Conservation (phyloP, 192 early-diverging fungal species). For the Coemansia sp. region DNA sequence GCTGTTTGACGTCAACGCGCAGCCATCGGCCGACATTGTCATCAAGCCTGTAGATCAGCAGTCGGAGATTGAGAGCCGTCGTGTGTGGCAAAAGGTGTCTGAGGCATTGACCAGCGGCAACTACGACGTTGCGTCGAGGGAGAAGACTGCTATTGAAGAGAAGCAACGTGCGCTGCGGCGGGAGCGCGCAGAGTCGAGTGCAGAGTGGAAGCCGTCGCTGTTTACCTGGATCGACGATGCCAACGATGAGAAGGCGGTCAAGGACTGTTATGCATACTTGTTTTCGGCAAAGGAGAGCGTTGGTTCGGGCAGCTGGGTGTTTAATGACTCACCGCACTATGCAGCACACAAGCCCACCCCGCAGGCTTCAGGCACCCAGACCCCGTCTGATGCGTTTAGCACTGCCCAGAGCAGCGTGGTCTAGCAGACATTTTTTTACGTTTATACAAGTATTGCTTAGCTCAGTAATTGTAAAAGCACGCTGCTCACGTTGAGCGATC, state of each 20-base stretch:
- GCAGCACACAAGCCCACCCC: conserved; percentile 10
- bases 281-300: conserved; percentile 48
- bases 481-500: not conserved
- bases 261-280: conserved; percentile 39
- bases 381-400: conserved; percentile 51
- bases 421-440: not conserved
- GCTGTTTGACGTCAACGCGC: conserved; percentile 63
- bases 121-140: conserved; percentile 65
- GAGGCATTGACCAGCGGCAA: conserved; percentile 66
- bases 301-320: conserved; percentile 50
- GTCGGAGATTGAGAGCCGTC: conserved; percentile 64
- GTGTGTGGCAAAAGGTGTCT: conserved; percentile 68
- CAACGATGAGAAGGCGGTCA: conserved; percentile 35
- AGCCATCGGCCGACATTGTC: conserved; percentile 56
- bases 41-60: conserved; percentile 63
- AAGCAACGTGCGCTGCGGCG: conserved; percentile 63
- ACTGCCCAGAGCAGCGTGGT: conserved; percentile 44
- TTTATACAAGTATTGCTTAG: not conserved
- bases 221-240: conserved; percentile 55
- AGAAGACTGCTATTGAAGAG: conserved; percentile 73
- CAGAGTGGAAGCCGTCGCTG: conserved; percentile 57
- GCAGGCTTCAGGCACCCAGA: conserved; percentile 38
- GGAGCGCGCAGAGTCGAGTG: conserved; percentile 58
- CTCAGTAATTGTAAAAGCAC: not conserved
- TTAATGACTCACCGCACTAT: conserved; percentile 30